phyloP scores from a whole-genome alignment of 2,329 filamentous ascomycete species.

The Monosporascus sp. region DNA sequence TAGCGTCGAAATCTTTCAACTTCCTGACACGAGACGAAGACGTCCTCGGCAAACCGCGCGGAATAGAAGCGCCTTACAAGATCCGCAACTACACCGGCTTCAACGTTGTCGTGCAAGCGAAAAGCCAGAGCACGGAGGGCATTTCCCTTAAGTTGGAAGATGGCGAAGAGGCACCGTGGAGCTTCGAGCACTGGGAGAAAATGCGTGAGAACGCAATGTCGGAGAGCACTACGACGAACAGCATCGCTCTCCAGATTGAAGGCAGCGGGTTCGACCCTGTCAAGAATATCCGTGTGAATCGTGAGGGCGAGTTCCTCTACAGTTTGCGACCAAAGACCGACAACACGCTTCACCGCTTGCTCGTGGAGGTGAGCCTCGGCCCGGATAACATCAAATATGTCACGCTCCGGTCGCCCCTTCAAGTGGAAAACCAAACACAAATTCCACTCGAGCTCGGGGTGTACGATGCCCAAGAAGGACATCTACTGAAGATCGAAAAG shows the following conservation, averaged over 20 bases:
- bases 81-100: constrained; percentile 97
- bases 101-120: constrained; percentile 77
- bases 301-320: constrained; percentile 92
- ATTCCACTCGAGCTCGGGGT: constrained; percentile 93
- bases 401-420: constrained; percentile 82
- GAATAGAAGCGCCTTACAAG: constrained; percentile 85
- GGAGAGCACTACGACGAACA: constrained; percentile 68
- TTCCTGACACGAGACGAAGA: constrained; percentile 88
- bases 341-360: constrained; percentile 76
- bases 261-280: constrained; percentile 91
- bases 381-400: constrained; percentile 97
- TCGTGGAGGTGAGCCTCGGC: constrained; percentile 89
- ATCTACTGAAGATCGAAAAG: constrained; percentile 96
- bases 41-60: constrained; percentile 86
- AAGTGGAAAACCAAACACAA: constrained; percentile 94
- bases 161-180: constrained; percentile 89
- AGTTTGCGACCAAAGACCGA: constrained; percentile 83
- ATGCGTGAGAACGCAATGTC: constrained; percentile 89
- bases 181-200: constrained; percentile 93
- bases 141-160: constrained; percentile 75
- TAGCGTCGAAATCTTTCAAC: constrained; percentile 87
- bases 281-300: constrained; percentile 80
- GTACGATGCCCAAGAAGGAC: constrained; percentile 79
- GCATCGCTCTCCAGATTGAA: constrained; percentile 79
- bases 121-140: constrained; percentile 59